Evolutionary conservation across 495 filamentous ascomycete species (phyloP), one percentile per base, ranked within the genome.

Genomic region (Xylaria flabelliformis): DNA sequence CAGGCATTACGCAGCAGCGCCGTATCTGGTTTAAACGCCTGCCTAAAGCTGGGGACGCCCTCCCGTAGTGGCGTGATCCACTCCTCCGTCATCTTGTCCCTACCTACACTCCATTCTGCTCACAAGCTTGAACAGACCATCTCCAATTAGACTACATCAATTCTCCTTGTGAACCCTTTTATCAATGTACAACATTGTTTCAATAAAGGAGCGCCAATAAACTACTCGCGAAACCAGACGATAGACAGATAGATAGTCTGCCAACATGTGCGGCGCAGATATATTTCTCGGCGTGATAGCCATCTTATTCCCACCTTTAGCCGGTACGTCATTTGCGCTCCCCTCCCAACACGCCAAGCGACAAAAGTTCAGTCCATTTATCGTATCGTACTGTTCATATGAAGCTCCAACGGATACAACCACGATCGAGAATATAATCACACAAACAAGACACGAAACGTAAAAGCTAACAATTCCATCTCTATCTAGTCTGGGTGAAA

Each of bases 231-330:
- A 41, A 61, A 21, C 19, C 34, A 61, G 29, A 10, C 32, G 56
- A 61, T 34, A 39, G 36, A 61, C 21, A 39, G 36, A 39, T 39
- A 39, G 36, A 39, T 36, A 36, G 6, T 34, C 68, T 17, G 24
- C 39, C 50, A 61, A 59, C 1, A 72, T 72, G 70, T 93, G 93
- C 84, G 90, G 91, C 69, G 77, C 85, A 68, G 96, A 99, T 83
- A 86, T 93, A 74, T 97, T 98, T 83, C 91, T 99, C 75, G 93
- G 88, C 80, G 78, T 97, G 42, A 81, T 99, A 75, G 93, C 95
- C 75, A 87, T 98, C 77, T 88, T 99, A 79, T 98, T 99, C 84
- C 96, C 96, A 17, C 96, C 96, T 39, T 86, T 99, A 69, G 88
- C 94, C 74, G 95, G 95, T 96, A 88, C 76, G 90, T 84, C 65